Evolutionary conservation across 2,329 filamentous ascomycete species (phyloP).

Genomic region (Canariomyces notabilis): DNA sequence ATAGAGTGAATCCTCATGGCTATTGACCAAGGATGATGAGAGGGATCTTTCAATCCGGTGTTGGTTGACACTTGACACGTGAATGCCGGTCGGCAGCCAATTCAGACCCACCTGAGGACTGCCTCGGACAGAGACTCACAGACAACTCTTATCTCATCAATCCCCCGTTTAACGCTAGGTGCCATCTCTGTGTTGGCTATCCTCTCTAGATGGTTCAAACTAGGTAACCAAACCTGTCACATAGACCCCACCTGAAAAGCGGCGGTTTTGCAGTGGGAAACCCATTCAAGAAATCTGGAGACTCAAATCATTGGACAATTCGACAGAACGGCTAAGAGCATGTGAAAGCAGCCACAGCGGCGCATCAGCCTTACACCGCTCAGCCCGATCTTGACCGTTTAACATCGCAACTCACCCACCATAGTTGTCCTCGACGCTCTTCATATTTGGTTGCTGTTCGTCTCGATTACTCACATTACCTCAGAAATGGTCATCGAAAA

Average conservation of each 20-base stretch:
- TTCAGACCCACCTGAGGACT: background rate
- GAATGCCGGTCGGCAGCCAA: background rate
- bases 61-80: background rate
- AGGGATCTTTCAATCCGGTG: background rate
- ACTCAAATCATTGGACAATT: no score
- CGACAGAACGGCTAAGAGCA: no score
- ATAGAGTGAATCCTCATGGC: background rate
- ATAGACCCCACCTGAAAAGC: background rate
- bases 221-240: no score
- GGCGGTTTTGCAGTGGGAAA: no score
- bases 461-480: background rate
- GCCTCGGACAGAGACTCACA: background rate
- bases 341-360: no score
- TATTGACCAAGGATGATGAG: background rate
- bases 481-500: slow-evolving; percentile 37
- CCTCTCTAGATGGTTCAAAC: no score
- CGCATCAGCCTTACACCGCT: no score
- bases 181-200: no score
- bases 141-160: background rate
- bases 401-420: no score
- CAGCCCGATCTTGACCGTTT: no score
- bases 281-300: no score
- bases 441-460: background rate
- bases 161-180: no score
- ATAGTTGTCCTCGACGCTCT: background rate